Evolutionary conservation across 257 asterid species (phyloP).

Genomic region (Solanum tarijense): DNA sequence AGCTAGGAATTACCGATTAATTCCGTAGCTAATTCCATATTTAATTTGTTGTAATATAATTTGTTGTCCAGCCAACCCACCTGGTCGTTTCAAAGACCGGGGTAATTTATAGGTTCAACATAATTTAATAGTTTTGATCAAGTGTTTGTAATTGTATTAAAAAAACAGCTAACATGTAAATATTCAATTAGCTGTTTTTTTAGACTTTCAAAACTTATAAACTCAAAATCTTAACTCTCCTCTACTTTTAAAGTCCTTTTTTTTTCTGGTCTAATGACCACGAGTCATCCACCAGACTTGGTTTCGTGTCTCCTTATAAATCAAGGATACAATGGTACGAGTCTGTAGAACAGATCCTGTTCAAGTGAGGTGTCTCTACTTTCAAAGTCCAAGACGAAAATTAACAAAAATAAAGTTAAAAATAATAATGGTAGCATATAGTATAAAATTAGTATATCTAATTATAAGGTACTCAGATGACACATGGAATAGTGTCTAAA

Average conservation of each 20-base stretch:
- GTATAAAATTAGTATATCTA: neutral
- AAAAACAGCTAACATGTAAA: neutral
- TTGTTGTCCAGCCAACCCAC: neutral
- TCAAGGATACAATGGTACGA: no score
- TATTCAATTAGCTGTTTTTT: neutral
- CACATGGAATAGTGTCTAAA: neutral
- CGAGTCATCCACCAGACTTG: no score
- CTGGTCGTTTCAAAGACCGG: neutral
- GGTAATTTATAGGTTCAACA: neutral
- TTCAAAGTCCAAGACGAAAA: neutral
- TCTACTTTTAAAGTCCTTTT: neutral
- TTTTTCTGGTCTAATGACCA: no score
- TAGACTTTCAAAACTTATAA: neutral
- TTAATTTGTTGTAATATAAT: neutral
- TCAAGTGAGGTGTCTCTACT: no score
- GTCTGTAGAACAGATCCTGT: no score
- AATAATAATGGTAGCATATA: neutral
- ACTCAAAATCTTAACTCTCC: neutral
- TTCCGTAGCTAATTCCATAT: neutral
- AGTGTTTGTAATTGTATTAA: neutral
- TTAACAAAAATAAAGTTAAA: neutral
- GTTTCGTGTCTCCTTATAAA: no score
- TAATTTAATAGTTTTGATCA: neutral
- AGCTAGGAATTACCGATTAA: neutral
- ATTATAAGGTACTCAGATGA: neutral